Evolutionary conservation across 2,329 filamentous ascomycete genomes (phyloP), one percentile per base, ranked within the genome.

Genomic region (Colletotrichum godetiae): DNA sequence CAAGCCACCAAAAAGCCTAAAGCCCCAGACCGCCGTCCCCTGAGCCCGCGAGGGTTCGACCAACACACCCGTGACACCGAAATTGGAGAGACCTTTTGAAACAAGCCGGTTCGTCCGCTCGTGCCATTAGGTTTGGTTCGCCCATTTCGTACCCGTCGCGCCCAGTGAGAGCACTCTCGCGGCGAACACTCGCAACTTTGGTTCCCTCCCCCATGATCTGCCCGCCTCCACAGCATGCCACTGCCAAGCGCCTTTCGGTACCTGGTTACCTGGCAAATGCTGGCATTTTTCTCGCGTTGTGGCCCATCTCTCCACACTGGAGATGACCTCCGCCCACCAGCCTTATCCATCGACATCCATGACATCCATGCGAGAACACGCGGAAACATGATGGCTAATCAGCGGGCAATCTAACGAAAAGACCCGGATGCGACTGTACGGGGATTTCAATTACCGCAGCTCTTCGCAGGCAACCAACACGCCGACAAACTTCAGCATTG

Each of bases 341-440:
- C 68, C 68, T 68, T 68, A 60, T 49, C 31, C 53, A 49, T 22
- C 42, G 42, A 49, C 42, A 49, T 49, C 42, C 42, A 49, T 46
- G 22, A 35, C 22, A 72, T 58, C 66, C 69, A 69, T 72, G 69
- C 42, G 13, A 42, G 24, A 37, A 68, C 69, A 63, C 65, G 59
- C 69, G 65, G 65, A 62, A 62, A 22, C 5, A 53, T 35, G 31
- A 55, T 27, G 46, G 31, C 31, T 46, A 58, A 13, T 29, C 37
- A 19, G 31, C 42, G 62, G 42, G 31, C 42, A 72, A 61, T 58
- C 63, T 64, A 58, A 63, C 31, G 15, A 24, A 31, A 31, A 63
- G 3, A 52, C 69, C 69, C 66, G 61, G 66, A 59, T 29, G 19
- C 13, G 31, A 19, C 42, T 37, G 29, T 22, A 31, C 24, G 15